A percentile compares a stretch with the other conserved stretches of the same genome.
Conservation (phyloP, 1,139 yeast genomes). For the Pichiaceae sp. region DNA sequence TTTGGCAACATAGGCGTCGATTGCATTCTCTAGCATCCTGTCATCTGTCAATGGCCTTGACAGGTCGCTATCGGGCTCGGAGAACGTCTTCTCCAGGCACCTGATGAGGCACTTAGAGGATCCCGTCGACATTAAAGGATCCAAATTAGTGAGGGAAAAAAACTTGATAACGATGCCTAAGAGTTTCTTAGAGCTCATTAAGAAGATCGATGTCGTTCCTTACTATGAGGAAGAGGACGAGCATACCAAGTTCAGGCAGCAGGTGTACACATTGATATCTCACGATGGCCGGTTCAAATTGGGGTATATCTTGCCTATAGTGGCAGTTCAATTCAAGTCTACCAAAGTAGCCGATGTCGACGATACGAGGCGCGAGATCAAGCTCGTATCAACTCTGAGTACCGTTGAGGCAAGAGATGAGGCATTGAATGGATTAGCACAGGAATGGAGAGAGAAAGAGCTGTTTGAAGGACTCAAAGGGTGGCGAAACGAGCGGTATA, state of each 20-base stretch:
- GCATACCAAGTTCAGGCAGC: constrained; percentile 16
- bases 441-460: constrained; percentile 30
- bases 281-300: constrained; percentile 41
- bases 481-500: constrained; percentile 84
- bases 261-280: constrained; percentile 33
- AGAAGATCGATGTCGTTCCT: constrained; percentile 44
- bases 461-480: constrained; percentile 47
- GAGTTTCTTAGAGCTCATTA: constrained; percentile 26
- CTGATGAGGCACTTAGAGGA: neutral
- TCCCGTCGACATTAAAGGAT: neutral
- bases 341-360: constrained; percentile 31
- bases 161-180: no score
- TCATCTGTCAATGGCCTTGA: neutral
- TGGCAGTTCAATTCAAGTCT: constrained; percentile 28
- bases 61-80: neutral
- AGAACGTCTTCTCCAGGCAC: constrained; percentile 1
- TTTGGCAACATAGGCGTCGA: constrained; percentile 24
- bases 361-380: constrained; percentile 25
- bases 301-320: constrained; percentile 44
- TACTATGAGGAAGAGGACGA: constrained; percentile 20
- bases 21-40: constrained; percentile 2
- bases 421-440: constrained; percentile 37
- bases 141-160: neutral
- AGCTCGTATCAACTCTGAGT: constrained; percentile 29
- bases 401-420: constrained; percentile 39